A percentile compares a stretch with the other conserved stretches of the same genome.
Conservation (phyloP, 768 basidiomycete species). For the Xanthoconium stramineum region DNA sequence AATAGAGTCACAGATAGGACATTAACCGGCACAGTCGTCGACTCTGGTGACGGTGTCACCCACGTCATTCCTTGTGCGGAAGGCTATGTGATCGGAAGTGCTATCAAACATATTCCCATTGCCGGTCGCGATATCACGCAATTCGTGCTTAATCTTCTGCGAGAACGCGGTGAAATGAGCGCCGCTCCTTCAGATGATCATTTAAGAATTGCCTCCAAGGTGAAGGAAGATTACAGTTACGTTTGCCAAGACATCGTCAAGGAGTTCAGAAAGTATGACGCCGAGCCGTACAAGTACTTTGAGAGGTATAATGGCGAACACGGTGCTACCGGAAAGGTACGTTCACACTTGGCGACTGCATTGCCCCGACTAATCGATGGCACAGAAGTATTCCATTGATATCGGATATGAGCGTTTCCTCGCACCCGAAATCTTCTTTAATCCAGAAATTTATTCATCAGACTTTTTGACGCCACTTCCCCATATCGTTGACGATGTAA, state of each 20-base stretch:
- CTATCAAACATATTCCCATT: slow-evolving; percentile 98
- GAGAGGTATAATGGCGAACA: slow-evolving; percentile 91
- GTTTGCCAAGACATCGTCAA: slow-evolving; percentile 98
- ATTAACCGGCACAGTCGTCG: slow-evolving; percentile 92
- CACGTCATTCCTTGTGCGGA: slow-evolving; percentile 97
- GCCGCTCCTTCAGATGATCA: slow-evolving; percentile 94
- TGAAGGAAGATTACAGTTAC: slow-evolving; percentile 97
- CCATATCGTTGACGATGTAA: slow-evolving; percentile 93
- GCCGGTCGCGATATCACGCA: slow-evolving; percentile 96
- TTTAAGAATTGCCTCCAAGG: slow-evolving; percentile 82
- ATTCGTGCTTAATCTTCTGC: slow-evolving; percentile 92
- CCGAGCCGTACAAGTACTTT: slow-evolving; percentile 92
- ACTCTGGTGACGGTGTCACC: slow-evolving; percentile 98
- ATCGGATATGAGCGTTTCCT: slow-evolving; percentile 99
- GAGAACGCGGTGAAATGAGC: slow-evolving; percentile 91
- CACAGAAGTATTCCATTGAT: slow-evolving; percentile 87
- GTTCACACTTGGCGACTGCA: slow-evolving; percentile 22
- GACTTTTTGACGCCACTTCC: slow-evolving; percentile 98
- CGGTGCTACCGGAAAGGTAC: slow-evolving; percentile 84
- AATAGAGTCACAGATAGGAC: slow-evolving; percentile 87
- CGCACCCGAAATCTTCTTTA: slow-evolving; percentile 99
- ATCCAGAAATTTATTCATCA: slow-evolving; percentile 97
- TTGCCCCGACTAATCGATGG: slow-evolving; percentile 4
- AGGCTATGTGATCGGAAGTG: slow-evolving; percentile 97
- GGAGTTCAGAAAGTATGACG: slow-evolving; percentile 97